Conservation (phyloP, 2,329 filamentous ascomycete genomes). For the Didymella pomorum region DNA sequence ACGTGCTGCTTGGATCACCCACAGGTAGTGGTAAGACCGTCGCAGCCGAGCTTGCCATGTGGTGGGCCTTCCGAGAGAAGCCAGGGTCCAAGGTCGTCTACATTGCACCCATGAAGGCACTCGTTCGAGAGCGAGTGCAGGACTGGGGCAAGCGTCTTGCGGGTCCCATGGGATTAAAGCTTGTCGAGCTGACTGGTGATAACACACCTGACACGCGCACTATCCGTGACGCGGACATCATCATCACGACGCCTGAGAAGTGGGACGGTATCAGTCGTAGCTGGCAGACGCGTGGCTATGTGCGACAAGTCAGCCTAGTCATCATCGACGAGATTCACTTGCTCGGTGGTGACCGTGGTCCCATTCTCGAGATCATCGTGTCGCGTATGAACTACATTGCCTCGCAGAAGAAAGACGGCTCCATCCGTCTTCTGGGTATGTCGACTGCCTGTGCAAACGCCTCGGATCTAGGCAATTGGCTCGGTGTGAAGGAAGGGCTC, state of each 20-base stretch:
- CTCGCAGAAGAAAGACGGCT: slow-evolving; percentile 82
- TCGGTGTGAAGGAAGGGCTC: slow-evolving; percentile 91
- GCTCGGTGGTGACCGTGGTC: slow-evolving; percentile 93
- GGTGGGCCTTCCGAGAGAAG: slow-evolving; percentile 96
- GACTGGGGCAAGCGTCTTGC: slow-evolving; percentile 90
- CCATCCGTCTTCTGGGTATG: slow-evolving; percentile 95
- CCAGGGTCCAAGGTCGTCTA: slow-evolving; percentile 98
- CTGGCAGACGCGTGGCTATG: slow-evolving; percentile 97
- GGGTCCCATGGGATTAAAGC: slow-evolving; percentile 80
- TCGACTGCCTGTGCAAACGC: slow-evolving; percentile 98
- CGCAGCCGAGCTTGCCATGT: slow-evolving; percentile 96
- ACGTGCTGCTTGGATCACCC: slow-evolving; percentile 92
- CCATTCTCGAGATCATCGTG: slow-evolving; percentile 97
- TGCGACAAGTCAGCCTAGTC: slow-evolving; percentile 91
- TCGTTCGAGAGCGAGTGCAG: slow-evolving; percentile 93
- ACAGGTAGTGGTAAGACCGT: slow-evolving; percentile 98
- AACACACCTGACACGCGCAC: slow-evolving; percentile 97
- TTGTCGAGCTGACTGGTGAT: slow-evolving; percentile 96
- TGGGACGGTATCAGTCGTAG: slow-evolving; percentile 99
- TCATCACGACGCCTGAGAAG: slow-evolving; percentile 99
- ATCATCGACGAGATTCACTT: slow-evolving; percentile 99
- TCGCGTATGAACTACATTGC: slow-evolving; percentile 98
- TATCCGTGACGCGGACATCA: slow-evolving; percentile 94
- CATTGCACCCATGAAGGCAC: slow-evolving; percentile 98
- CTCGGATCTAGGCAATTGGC: slow-evolving; percentile 91